These are phyloP conservation scores for Diplodia intermedia DNA, from an alignment of 2,329 filamentous ascomycete species.

Conservation along the genomic window DNA sequence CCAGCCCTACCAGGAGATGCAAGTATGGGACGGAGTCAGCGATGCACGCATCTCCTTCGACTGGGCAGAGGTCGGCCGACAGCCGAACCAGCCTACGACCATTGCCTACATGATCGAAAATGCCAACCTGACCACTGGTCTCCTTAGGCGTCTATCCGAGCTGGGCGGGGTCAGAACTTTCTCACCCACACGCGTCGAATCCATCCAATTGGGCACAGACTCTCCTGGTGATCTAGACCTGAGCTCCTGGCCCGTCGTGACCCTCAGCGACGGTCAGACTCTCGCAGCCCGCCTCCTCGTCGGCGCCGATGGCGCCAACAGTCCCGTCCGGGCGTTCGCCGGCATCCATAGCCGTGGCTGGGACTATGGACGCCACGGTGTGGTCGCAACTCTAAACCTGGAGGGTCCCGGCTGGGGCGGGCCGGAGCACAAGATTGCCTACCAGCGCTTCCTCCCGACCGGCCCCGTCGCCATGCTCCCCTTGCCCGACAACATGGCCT, in stretches of 20 bases:
- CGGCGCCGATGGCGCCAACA: slow-evolving; percentile 94
- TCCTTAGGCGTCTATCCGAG: slow-evolving; percentile 74
- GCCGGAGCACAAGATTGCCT: slow-evolving; percentile 72
- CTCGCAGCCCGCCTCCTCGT: slow-evolving; percentile 85
- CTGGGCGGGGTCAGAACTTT: slow-evolving; percentile 73
- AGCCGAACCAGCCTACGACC: slow-evolving; percentile 57
- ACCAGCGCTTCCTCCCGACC: slow-evolving; percentile 92
- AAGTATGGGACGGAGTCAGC: slow-evolving; percentile 95
- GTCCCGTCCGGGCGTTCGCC: slow-evolving; percentile 87
- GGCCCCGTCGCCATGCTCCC: slow-evolving; percentile 92
- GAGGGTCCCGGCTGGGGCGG: slow-evolving; percentile 57
- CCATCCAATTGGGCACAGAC: slow-evolving; percentile 75
- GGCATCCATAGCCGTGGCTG: slow-evolving; percentile 86
- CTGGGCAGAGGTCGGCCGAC: slow-evolving; percentile 62
- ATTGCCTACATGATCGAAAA: slow-evolving; percentile 99
- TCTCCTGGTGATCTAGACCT: slow-evolving; percentile 73
- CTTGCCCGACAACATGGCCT: slow-evolving; percentile 80
- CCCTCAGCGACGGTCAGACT: slow-evolving; percentile 69
- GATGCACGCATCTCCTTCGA: slow-evolving; percentile 90
- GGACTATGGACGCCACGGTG: slow-evolving; percentile 89
- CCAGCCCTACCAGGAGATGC: slow-evolving; percentile 93
- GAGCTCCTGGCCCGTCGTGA: slow-evolving; percentile 84
- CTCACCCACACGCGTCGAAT: slow-evolving; percentile 77
- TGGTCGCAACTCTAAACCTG: slow-evolving; percentile 86
- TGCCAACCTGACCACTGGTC: slow-evolving; percentile 79